Percentiles rank a stretch among this genome's conserved stretches.
Evolutionary conservation across 2,329 filamentous ascomycete genomes (phyloP).

Genomic region (Arthroderma uncinatum): DNA sequence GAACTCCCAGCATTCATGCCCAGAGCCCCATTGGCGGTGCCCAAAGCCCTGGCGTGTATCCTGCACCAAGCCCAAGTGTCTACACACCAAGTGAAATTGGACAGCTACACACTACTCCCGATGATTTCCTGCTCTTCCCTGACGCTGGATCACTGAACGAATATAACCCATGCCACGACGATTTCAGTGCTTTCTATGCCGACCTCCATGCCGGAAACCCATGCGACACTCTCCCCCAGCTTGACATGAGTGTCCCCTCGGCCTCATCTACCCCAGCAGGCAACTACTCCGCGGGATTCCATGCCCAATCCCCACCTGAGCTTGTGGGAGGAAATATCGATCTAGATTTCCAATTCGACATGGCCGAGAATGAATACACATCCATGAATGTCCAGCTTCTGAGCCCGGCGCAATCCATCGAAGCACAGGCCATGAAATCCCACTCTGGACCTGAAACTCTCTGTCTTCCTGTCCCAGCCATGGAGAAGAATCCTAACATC

Average conservation of each 20-base stretch:
- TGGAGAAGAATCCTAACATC: constrained; percentile 17
- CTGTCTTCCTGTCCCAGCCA: constrained; percentile 12
- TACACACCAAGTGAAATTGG: neutral
- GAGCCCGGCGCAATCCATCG: constrained; percentile 9
- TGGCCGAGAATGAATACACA: constrained; percentile 19
- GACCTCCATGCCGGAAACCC: constrained; percentile 22
- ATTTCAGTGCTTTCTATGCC: constrained; percentile 22
- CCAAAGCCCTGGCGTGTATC: neutral
- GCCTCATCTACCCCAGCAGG: constrained; percentile 7
- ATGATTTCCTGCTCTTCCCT: constrained; percentile 14
- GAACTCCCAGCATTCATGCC: neutral
- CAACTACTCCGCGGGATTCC: neutral
- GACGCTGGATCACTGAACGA: constrained; percentile 8
- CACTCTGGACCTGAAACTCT: neutral
- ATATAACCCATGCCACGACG: constrained; percentile 15
- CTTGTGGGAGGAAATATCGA: constrained; percentile 7
- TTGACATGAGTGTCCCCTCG: constrained; percentile 21
- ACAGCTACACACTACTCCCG: neutral
- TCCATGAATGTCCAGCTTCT: constrained; percentile 21
- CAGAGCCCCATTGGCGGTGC: neutral
- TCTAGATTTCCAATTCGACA: constrained; percentile 15
- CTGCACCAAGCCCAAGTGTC: neutral
- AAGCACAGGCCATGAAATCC: neutral
- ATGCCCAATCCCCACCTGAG: neutral
- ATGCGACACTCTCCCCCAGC: constrained; percentile 17